phyloP scores from a whole-genome alignment of 2,329 filamentous ascomycete genomes.

The Teratosphaeria nubilosa region DNA sequence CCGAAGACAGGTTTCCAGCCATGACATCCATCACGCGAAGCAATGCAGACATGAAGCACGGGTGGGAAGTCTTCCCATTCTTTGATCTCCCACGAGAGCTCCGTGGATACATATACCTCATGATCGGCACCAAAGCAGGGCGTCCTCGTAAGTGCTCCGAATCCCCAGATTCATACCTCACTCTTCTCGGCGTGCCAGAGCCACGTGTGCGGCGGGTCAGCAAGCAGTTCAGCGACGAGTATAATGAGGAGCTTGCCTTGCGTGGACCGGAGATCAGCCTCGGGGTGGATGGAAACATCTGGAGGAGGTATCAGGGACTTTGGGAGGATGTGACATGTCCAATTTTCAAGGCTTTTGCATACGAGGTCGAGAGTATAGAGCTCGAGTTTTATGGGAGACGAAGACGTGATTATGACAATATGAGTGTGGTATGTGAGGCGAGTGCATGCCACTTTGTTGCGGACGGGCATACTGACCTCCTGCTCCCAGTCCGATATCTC shows the following conservation, averaged over 20 bases:
- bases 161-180: neutral
- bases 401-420: neutral
- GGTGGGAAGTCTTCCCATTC: neutral
- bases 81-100: neutral
- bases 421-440: neutral
- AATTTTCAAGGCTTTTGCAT: too few species aligned
- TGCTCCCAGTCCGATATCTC: neutral
- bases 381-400: too few species aligned
- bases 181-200: neutral
- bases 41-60: neutral
- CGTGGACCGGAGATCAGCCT: neutral
- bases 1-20: neutral
- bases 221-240: neutral
- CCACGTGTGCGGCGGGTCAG: neutral
- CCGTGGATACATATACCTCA: neutral
- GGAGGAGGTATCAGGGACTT: too few species aligned
- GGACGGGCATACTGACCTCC: neutral
- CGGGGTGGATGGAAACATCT: neutral
- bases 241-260: neutral
- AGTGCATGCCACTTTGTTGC: neutral
- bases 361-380: too few species aligned
- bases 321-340: too few species aligned
- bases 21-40: neutral
- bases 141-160: neutral
- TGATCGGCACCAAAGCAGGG: neutral